A percentile compares a stretch with the other conserved stretches of the same genome.
Evolutionary conservation across 2,329 filamentous ascomycete genomes (phyloP).

Genomic region (Aspergillus nomiae): DNA sequence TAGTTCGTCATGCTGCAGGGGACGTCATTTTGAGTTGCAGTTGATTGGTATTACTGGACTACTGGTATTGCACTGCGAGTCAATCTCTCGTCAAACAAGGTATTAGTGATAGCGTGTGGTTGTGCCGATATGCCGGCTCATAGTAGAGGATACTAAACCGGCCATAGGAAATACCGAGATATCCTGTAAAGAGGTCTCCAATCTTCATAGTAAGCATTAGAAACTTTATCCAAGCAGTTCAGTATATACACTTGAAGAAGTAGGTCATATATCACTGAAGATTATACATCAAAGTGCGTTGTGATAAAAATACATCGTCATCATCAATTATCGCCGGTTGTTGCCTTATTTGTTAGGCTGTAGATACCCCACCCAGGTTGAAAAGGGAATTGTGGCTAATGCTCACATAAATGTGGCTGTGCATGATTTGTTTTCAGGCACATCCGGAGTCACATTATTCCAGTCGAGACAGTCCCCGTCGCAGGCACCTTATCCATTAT

Average conservation of each 20-base stretch:
- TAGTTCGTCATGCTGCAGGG: not conserved
- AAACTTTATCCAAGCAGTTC: not conserved
- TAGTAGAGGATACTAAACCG: not conserved
- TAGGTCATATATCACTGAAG: too few species aligned
- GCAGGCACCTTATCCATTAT: conserved; percentile 2
- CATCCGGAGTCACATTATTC: not conserved
- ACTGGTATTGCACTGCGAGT: not conserved
- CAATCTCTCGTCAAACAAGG: not conserved
- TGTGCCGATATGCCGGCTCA: not conserved
- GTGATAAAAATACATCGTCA: not conserved
- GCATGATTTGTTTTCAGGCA: not conserved
- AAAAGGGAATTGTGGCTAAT: conserved; percentile 4
- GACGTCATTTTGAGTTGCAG: conserved; percentile 4
- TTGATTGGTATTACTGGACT: not conserved
- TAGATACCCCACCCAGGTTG: conserved; percentile 1
- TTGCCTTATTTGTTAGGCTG: not conserved
- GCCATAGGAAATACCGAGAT: not conserved
- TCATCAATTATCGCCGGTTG: not conserved
- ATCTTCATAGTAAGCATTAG: not conserved
- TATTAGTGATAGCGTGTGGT: not conserved
- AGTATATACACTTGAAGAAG: not conserved
- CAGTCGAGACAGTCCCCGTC: not conserved
- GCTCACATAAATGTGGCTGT: not conserved
- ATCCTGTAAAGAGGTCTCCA: not conserved
- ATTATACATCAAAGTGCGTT: not conserved